Conservation (phyloP, 257 asterid genomes). For the Solanum okadae region DNA sequence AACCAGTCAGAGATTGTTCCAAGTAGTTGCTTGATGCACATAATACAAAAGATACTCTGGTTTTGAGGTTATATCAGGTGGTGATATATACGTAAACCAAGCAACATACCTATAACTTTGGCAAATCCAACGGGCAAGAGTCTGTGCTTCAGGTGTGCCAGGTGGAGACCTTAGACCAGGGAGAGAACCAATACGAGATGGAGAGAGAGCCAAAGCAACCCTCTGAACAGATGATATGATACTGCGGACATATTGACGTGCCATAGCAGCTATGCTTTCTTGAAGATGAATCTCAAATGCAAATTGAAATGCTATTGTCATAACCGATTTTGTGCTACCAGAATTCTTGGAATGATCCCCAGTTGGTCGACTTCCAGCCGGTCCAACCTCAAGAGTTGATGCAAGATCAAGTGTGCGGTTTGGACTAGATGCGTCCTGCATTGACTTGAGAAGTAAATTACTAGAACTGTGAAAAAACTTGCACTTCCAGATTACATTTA, state of each 20-base stretch:
- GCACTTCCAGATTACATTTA: neutral
- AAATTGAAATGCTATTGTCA: constrained; percentile 96
- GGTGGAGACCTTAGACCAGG: constrained; percentile 53
- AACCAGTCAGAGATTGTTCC: neutral
- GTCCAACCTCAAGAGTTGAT: constrained; percentile 79
- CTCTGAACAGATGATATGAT: constrained; percentile 93
- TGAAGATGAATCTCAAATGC: constrained; percentile 84
- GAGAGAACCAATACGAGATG: constrained; percentile 44
- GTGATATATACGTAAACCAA: neutral
- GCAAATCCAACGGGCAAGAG: constrained; percentile 83
- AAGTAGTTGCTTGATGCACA: neutral
- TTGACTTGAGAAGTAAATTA: neutral
- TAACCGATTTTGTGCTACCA: constrained; percentile 57
- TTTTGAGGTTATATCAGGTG: neutral
- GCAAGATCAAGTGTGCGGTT: constrained; percentile 93
- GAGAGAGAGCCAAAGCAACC: constrained; percentile 88
- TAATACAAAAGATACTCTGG: neutral
- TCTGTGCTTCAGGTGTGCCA: constrained; percentile 80
- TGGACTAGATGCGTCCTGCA: constrained; percentile 69
- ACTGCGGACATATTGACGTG: constrained; percentile 85
- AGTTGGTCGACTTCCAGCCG: constrained; percentile 31
- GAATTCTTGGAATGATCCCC: constrained; percentile 35
- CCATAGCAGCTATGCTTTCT: constrained; percentile 78
- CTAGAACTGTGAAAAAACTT: neutral
- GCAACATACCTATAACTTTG: constrained; percentile 77